Conservation (phyloP, 73 alveolate species). For the Paramecium primaurelia region DNA sequence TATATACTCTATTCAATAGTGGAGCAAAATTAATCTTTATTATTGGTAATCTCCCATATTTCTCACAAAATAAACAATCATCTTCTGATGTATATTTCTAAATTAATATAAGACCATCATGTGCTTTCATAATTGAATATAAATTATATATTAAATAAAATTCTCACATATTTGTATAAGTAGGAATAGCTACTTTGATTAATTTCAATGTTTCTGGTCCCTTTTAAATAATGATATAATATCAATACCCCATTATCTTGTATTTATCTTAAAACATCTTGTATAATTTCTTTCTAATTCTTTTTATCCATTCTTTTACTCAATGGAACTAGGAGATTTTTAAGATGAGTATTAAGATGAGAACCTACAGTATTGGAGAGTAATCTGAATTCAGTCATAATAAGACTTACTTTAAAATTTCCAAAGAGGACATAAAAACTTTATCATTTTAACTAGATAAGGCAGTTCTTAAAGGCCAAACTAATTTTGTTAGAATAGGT, state of each 20-base stretch:
- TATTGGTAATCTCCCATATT: neutral
- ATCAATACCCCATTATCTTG: slow-evolving; percentile 67
- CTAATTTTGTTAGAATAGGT: slow-evolving; percentile 67
- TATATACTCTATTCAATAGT: slow-evolving; percentile 13
- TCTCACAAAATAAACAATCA: slow-evolving; percentile 23
- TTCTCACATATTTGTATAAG: slow-evolving; percentile 44
- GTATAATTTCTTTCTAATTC: slow-evolving; percentile 12
- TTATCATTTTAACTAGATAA: slow-evolving; percentile 66
- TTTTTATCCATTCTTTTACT: slow-evolving; percentile 73
- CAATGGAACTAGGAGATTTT: slow-evolving; percentile 68
- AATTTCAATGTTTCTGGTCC: slow-evolving; percentile 48
- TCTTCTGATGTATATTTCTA: neutral
- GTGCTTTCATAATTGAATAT: slow-evolving; percentile 11
- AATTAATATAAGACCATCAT: neutral
- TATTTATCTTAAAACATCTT: slow-evolving; percentile 34
- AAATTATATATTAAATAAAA: neutral
- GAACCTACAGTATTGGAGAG: slow-evolving; percentile 73
- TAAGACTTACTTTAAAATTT: slow-evolving; percentile 57
- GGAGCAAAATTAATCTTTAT: slow-evolving; percentile 1
- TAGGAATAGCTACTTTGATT: slow-evolving; percentile 50
- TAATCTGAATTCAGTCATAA: neutral
- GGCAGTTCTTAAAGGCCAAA: slow-evolving; percentile 75
- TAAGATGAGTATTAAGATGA: slow-evolving; percentile 67
- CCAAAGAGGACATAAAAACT: slow-evolving; percentile 61
- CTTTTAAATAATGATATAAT: neutral